phyloP scores from a whole-genome alignment of 345 rosid genomes.

The Brassica napus region DNA sequence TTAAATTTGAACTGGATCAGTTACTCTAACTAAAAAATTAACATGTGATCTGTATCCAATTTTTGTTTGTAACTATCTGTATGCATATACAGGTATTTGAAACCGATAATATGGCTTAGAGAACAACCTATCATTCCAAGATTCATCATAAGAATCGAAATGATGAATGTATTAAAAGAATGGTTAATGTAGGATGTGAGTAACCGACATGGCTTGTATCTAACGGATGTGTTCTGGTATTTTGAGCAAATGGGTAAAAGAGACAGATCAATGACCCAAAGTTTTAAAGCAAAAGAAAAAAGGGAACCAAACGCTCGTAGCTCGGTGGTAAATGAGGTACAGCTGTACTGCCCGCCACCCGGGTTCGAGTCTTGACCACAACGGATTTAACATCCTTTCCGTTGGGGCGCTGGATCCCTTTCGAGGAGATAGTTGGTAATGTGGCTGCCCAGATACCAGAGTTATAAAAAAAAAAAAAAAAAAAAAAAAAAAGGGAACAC shows the following conservation, averaged over 20 bases:
- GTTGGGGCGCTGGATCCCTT: too few relatives aligned
- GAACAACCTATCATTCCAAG: not conserved
- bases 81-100: not conserved
- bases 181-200: slow-evolving; percentile 13
- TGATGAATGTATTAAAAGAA: not conserved
- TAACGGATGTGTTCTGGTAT: slow-evolving; percentile 22
- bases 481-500: slow-evolving; percentile 33
- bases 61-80: not conserved
- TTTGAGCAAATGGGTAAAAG: slow-evolving; percentile 33
- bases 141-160: not conserved
- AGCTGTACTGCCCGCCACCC: too few relatives aligned
- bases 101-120: not conserved
- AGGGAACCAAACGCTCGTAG: slow-evolving; percentile 17
- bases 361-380: too few relatives aligned
- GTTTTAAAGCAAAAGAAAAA: slow-evolving; percentile 23
- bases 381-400: too few relatives aligned
- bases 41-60: not conserved
- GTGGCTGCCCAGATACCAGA: too few relatives aligned
- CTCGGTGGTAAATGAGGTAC: too few relatives aligned
- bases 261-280: slow-evolving; percentile 38
- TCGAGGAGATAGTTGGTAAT: too few relatives aligned
- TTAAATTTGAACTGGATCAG: not conserved
- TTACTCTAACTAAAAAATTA: not conserved
- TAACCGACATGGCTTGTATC: slow-evolving; percentile 31
- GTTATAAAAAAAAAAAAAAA: too few relatives aligned